A percentile compares a stretch with the other conserved stretches of the same genome.
These are phyloP conservation scores for Escallonia herrerae DNA, from an alignment of 129 eudicot species.

Conservation along the genomic window DNA sequence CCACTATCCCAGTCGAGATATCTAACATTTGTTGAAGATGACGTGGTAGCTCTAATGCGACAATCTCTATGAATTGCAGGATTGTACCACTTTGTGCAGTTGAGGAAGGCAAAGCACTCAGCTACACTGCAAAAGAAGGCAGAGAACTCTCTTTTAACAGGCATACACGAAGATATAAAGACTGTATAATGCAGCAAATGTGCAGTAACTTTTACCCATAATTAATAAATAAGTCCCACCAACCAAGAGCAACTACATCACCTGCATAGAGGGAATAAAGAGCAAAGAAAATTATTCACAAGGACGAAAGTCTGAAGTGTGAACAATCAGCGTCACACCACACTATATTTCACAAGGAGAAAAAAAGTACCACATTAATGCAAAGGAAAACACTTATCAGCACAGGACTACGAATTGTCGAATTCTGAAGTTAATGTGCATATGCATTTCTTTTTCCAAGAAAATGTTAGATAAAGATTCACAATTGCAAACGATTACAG, in stretches of 20 bases:
- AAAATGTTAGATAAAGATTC: too few relatives aligned
- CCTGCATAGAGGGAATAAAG: slow-evolving; percentile 46
- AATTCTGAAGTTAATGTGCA: too few relatives aligned
- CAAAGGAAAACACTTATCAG: too few relatives aligned
- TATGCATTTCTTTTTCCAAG: too few relatives aligned
- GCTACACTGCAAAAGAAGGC: slow-evolving; percentile 62
- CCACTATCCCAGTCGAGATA: slow-evolving; percentile 46
- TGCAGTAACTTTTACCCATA: slow-evolving; percentile 46
- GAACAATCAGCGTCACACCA: not conserved
- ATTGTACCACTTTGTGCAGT: slow-evolving; percentile 89
- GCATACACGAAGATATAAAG: not conserved
- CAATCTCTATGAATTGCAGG: slow-evolving; percentile 65
- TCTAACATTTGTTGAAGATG: slow-evolving; percentile 40
- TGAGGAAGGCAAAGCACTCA: slow-evolving; percentile 88
- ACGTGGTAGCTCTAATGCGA: slow-evolving; percentile 25
- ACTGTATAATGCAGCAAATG: too few relatives aligned
- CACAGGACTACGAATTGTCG: too few relatives aligned
- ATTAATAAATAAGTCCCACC: slow-evolving; percentile 95
- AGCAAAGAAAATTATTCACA: not conserved
- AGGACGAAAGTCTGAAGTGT: not conserved
- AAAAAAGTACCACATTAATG: too few relatives aligned
- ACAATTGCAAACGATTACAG: too few relatives aligned
- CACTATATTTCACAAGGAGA: not conserved
- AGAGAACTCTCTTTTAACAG: not conserved
- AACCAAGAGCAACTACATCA: slow-evolving; percentile 72